Evolutionary conservation across 176 grass and related monocot genomes (phyloP).

Genomic region (Carex cristatella): DNA sequence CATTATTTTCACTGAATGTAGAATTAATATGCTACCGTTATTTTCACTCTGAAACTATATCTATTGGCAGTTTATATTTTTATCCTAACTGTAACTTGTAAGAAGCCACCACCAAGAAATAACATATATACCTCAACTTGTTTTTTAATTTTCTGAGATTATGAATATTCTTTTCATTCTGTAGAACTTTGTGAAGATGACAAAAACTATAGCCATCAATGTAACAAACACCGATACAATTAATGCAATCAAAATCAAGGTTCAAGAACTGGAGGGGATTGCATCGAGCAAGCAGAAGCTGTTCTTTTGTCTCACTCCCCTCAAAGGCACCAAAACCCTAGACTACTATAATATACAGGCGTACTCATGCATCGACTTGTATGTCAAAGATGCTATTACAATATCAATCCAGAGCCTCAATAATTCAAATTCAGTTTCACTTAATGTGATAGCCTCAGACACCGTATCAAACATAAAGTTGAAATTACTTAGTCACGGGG

Average conservation of each 20-base stretch:
- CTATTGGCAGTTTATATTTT: too few species aligned
- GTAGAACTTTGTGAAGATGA: background rate
- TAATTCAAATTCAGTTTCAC: background rate
- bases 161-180: too few species aligned
- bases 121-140: too few species aligned
- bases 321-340: background rate
- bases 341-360: background rate
- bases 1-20: too few species aligned
- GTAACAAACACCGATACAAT: constrained; percentile 9
- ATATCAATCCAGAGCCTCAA: background rate
- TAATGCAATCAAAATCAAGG: background rate
- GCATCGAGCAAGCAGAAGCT: background rate
- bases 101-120: too few species aligned
- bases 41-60: too few species aligned
- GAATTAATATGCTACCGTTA: too few species aligned
- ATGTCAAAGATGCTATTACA: constrained; percentile 13
- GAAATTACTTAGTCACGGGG: too few species aligned
- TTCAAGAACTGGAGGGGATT: background rate
- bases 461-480: background rate
- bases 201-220: constrained; percentile 12
- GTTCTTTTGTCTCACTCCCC: background rate
- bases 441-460: constrained; percentile 15
- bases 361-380: constrained; percentile 21
- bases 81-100: too few species aligned
- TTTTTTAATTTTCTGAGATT: too few species aligned